These are phyloP conservation scores for Aspergillus hancockii DNA, from an alignment of 495 filamentous ascomycete species.

Conservation along the genomic window DNA sequence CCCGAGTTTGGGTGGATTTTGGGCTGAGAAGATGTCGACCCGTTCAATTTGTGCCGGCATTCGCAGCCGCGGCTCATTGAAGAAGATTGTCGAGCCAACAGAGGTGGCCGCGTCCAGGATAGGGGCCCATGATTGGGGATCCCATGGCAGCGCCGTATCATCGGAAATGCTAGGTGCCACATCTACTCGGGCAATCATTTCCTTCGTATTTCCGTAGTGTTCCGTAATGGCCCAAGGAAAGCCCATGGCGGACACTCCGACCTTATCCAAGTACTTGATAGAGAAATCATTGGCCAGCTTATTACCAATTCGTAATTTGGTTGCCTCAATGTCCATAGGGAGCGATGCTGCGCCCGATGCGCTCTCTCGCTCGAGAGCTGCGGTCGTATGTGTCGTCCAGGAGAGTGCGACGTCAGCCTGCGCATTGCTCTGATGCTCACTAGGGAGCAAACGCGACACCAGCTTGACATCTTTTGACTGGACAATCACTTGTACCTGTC, in stretches of 20 bases:
- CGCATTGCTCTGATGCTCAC: constrained; percentile 1
- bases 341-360: neutral
- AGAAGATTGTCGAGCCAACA: constrained; percentile 47
- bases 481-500: constrained; percentile 36
- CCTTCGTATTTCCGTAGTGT: constrained; percentile 37
- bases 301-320: constrained; percentile 17
- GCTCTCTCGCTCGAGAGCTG: neutral
- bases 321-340: constrained; percentile 18
- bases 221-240: constrained; percentile 47
- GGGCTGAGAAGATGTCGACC: neutral
- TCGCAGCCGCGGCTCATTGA: constrained; percentile 37
- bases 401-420: constrained; percentile 16
- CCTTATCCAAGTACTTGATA: constrained; percentile 39
- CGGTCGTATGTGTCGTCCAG: constrained; percentile 44
- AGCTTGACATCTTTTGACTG: constrained; percentile 26
- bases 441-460: constrained; percentile 27
- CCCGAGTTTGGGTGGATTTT: constrained; percentile 5
- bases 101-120: constrained; percentile 50
- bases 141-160: constrained; percentile 30
- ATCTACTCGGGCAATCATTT: constrained; percentile 47
- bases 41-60: constrained; percentile 38
- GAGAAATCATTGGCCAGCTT: constrained; percentile 31
- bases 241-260: constrained; percentile 45
- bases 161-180: neutral
- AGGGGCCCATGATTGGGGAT: constrained; percentile 42